Conservation (phyloP, 1,284 basidiomycete species). For the Hemileccinum hortonii region DNA sequence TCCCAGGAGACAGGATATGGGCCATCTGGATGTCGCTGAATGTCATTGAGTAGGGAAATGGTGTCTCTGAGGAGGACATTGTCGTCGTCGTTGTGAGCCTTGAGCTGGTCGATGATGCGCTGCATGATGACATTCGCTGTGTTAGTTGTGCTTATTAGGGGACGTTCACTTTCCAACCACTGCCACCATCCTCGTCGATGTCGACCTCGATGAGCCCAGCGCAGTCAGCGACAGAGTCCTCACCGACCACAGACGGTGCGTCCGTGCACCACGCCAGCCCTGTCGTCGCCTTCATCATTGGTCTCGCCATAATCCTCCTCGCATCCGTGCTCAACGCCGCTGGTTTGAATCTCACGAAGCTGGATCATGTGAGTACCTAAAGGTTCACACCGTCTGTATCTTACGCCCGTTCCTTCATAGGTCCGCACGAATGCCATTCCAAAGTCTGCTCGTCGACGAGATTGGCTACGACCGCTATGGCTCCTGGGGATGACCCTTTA, state of each 20-base stretch:
- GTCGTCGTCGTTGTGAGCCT: constrained; percentile 7
- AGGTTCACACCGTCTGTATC: background rate
- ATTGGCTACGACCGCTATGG: constrained; percentile 80
- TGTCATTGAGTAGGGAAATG: constrained; percentile 17
- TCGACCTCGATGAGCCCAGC: constrained; percentile 15
- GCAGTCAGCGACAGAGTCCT: constrained; percentile 16
- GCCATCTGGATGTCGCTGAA: constrained; percentile 22
- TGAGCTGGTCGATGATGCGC: constrained; percentile 28
- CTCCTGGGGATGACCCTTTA: constrained; percentile 80
- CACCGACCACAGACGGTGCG: constrained; percentile 21
- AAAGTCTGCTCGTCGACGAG: constrained; percentile 62
- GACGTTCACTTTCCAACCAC: constrained; percentile 12
- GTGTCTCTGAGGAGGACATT: constrained; percentile 22
- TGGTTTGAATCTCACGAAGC: constrained; percentile 80
- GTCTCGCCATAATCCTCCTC: constrained; percentile 72
- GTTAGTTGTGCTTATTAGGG: constrained; percentile 17
- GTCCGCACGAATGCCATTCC: constrained; percentile 71
- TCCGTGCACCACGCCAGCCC: constrained; percentile 51
- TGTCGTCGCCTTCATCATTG: constrained; percentile 76
- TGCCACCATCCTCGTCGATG: constrained; percentile 13
- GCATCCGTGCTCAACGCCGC: constrained; percentile 83
- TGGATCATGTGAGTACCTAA: constrained; percentile 67
- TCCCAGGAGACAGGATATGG: constrained; percentile 27
- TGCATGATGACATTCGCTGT: constrained; percentile 17
- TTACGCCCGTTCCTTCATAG: constrained; percentile 34